Evolutionary conservation across 1,284 basidiomycete genomes (phyloP), one percentile per base, ranked within the genome.

Genomic region (Leucoagaricus sp.): DNA sequence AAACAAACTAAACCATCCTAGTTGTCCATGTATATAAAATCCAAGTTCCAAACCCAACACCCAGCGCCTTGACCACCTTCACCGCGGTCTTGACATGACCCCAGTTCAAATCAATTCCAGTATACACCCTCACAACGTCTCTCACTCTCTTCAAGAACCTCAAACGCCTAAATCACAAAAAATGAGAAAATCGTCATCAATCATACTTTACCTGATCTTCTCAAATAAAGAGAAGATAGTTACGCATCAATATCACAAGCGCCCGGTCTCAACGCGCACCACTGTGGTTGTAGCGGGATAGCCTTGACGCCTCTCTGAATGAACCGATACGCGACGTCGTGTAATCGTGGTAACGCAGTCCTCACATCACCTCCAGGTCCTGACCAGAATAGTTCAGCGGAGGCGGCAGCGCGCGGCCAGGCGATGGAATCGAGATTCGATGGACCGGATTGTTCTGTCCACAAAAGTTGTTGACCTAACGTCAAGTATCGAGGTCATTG

Each of bases 351-450:
- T 21, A 94, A 71, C 1, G 93, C 93, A 28, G 83, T 73, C 1
- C 69, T 73, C 25, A 82, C 75, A 64, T 85, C 79, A 4, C 82
- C 75, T 23, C 58, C 70, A 10, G 69, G 60, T 6, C 73, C 73
- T 3, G 82, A 85, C 92, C 92, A 94, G 73, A 89, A 94, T 15
- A 94, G 68, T 62, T 95, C 93, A 0, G 91, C 91, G 4, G 85
- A 83, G 0, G 86, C 80, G 0, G 90, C 89, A 7, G 90, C 87
- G 52, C 92, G 81, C 1, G 93, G 93, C 91, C 92, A 94, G 8
- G 84, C 75, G 56, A 86, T 83, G 0, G 79, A 65, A 64, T 94
- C 91, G 50, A 94, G 70, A 67, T 91, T 93, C 53, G 78, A 75
- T 12, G 84, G 81, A 44, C 83, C 81, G 2, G 86, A 83, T 70